These are phyloP conservation scores for Blastobotrys proliferans DNA, from an alignment of 1,139 yeast genomes.

Conservation along the genomic window DNA sequence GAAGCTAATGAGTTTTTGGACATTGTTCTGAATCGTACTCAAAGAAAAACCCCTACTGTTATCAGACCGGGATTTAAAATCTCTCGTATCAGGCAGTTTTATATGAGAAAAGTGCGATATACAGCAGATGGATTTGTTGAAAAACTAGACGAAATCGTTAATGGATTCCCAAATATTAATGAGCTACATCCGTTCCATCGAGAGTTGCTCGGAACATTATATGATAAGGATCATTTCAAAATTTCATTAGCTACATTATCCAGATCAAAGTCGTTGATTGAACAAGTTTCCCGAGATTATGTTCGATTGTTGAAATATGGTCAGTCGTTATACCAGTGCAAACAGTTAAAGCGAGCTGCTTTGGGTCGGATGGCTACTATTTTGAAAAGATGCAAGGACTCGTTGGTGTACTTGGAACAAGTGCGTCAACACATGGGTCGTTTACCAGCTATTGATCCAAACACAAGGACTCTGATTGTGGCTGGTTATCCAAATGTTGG, in stretches of 20 bases:
- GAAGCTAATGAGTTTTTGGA: conserved; percentile 90
- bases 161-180: conserved; percentile 92
- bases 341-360: conserved; percentile 97
- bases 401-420: conserved; percentile 88
- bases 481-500: conserved; percentile 99
- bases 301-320: conserved; percentile 91
- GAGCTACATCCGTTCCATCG: conserved; percentile 98
- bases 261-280: conserved; percentile 88
- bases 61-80: conserved; percentile 95
- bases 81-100: conserved; percentile 94
- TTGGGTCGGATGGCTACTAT: conserved; percentile 99
- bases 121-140: conserved; percentile 96
- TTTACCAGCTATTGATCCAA: conserved; percentile 96
- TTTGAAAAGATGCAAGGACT: conserved; percentile 89
- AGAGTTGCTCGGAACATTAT: conserved; percentile 94
- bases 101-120: conserved; percentile 94
- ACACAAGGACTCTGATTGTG: conserved; percentile 91
- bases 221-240: conserved; percentile 96
- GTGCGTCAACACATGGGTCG: conserved; percentile 99
- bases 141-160: conserved; percentile 77
- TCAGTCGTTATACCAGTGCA: conserved; percentile 96
- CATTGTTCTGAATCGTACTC: conserved; percentile 93
- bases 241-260: conserved; percentile 95
- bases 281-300: conserved; percentile 94
- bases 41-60: conserved; percentile 97